Conservation (phyloP, 192 early-diverging fungal genomes). For the Mortierella hygrophila region DNA sequence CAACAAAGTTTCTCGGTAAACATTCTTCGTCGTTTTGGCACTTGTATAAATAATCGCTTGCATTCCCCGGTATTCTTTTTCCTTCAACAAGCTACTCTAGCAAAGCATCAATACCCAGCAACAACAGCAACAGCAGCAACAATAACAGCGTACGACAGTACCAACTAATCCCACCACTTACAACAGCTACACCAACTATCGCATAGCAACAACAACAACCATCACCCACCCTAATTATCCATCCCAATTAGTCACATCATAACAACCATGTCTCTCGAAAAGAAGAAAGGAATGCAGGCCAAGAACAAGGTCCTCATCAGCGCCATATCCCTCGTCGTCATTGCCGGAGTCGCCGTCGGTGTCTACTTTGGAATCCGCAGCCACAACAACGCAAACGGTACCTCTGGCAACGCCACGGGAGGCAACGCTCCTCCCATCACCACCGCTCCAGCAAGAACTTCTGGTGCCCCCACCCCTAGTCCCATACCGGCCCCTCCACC, state of each 20-base stretch:
- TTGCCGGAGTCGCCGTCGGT: conserved; percentile 36
- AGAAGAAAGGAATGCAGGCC: conserved; percentile 51
- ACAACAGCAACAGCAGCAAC: not conserved
- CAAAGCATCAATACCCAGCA: not conserved
- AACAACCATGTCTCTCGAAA: conserved; percentile 26
- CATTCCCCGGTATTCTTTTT: not conserved
- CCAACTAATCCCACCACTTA: not conserved
- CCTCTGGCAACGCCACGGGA: not conserved
- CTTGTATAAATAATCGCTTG: not conserved
- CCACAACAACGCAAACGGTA: conserved; percentile 21
- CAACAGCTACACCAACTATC: not conserved
- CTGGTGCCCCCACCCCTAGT: not conserved
- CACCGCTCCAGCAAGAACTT: not conserved
- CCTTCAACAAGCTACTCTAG: not conserved
- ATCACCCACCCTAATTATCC: not conserved
- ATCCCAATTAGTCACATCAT: not conserved
- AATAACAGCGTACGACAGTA: not conserved
- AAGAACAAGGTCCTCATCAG: conserved; percentile 57
- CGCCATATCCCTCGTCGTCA: conserved; percentile 22
- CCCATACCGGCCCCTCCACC: not conserved
- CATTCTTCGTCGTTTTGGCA: not conserved
- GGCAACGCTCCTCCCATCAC: not conserved
- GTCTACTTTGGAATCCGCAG: conserved; percentile 45
- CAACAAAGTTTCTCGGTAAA: not conserved
- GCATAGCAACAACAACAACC: not conserved